Conservation (phyloP, 2,329 filamentous ascomycete genomes). For the Xylaria sp. region DNA sequence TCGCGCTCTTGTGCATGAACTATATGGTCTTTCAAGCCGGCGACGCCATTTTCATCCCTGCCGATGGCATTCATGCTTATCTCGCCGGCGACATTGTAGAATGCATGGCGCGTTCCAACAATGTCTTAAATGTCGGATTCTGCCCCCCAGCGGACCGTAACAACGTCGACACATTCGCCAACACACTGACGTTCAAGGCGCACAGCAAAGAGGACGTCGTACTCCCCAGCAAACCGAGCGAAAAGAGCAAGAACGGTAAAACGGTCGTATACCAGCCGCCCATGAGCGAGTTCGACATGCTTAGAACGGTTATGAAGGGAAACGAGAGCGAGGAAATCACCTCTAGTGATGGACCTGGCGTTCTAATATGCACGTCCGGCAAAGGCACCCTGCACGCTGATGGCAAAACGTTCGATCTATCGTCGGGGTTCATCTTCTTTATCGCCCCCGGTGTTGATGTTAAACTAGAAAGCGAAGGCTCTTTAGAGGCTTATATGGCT, state of each 20-base stretch:
- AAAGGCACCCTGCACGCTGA: conserved; percentile 65
- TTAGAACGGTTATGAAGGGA: conserved; percentile 64
- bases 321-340: conserved; percentile 68
- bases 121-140: conserved; percentile 75
- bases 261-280: conserved; percentile 73
- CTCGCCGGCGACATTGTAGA: conserved; percentile 79
- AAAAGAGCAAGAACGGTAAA: conserved; percentile 65
- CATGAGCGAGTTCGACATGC: conserved; percentile 77
- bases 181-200: conserved; percentile 70
- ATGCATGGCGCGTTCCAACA: conserved; percentile 80
- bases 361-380: conserved; percentile 71
- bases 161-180: conserved; percentile 70
- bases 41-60: conserved; percentile 75
- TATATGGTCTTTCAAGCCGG: conserved; percentile 72
- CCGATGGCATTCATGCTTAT: conserved; percentile 79
- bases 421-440: conserved; percentile 73
- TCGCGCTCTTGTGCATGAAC: conserved; percentile 80
- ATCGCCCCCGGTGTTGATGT: conserved; percentile 63
- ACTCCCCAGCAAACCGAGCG: conserved; percentile 56
- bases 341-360: conserved; percentile 67
- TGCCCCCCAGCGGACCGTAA: conserved; percentile 73
- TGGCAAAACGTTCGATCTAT: conserved; percentile 62
- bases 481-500: conserved; percentile 53
- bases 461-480: conserved; percentile 47
- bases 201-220: conserved; percentile 67